Conservation (phyloP, 345 rosid genomes). For the Rhodomyrtus tomentosa region DNA sequence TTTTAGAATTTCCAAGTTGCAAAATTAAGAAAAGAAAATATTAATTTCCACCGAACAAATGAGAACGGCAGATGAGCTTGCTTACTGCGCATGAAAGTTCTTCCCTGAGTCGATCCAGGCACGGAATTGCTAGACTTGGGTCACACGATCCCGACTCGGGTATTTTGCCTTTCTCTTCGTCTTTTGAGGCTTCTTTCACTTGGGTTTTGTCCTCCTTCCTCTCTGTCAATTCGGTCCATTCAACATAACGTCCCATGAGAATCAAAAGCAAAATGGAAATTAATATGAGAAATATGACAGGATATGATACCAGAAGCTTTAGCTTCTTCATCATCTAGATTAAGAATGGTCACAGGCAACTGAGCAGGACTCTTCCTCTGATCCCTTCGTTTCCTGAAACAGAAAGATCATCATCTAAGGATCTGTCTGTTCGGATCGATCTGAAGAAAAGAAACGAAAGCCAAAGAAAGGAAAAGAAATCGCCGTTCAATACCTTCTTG, state of each 20-base stretch:
- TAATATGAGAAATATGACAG: neutral
- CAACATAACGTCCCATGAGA: neutral
- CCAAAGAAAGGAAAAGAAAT: neutral
- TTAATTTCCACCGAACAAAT: neutral
- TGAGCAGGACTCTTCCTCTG: conserved; percentile 30
- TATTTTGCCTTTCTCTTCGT: conserved; percentile 8
- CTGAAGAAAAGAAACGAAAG: neutral
- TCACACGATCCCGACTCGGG: conserved; percentile 11
- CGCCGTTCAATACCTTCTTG: conserved; percentile 46
- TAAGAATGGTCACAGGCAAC: conserved; percentile 33
- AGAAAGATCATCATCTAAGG: neutral
- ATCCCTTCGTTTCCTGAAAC: conserved; percentile 47
- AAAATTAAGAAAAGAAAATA: neutral
- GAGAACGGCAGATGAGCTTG: neutral
- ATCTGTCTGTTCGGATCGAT: neutral
- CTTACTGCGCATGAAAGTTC: conserved; percentile 95
- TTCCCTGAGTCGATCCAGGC: conserved; percentile 74
- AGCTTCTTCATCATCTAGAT: conserved; percentile 27
- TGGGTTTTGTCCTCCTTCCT: neutral
- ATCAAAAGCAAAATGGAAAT: neutral
- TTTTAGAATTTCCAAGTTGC: neutral
- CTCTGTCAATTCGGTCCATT: neutral
- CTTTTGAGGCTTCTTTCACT: neutral
- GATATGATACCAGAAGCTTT: conserved; percentile 1
- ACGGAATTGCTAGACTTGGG: conserved; percentile 27